phyloP scores from a whole-genome alignment of 1,139 yeast species.

The Candida sanyaensis region DNA sequence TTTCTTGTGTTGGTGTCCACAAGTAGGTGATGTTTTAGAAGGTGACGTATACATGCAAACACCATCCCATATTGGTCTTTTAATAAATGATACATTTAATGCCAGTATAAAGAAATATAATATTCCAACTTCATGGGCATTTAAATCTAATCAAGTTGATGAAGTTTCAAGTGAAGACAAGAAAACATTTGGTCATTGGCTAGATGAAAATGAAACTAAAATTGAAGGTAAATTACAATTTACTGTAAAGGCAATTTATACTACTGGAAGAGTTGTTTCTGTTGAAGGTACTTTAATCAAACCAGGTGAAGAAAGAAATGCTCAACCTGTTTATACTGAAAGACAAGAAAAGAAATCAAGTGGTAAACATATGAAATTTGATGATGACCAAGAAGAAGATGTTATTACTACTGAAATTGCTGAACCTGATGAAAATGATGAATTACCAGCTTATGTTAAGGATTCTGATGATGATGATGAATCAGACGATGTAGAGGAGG shows the following conservation, averaged over 20 bases:
- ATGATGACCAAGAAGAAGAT: conserved; percentile 32
- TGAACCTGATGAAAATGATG: conserved; percentile 27
- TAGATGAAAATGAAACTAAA: conserved; percentile 67
- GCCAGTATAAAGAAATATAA: conserved; percentile 85
- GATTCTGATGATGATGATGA: conserved; percentile 22
- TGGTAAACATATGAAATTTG: conserved; percentile 46
- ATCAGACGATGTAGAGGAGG: conserved; percentile 19
- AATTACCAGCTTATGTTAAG: conserved; percentile 20
- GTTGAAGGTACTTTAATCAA: conserved; percentile 79
- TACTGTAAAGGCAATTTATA: conserved; percentile 69
- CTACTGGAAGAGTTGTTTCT: conserved; percentile 80
- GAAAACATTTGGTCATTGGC: conserved; percentile 82
- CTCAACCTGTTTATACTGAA: conserved; percentile 50
- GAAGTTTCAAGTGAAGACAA: conserved; percentile 34
- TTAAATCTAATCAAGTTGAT: conserved; percentile 75
- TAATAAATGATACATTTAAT: conserved; percentile 91
- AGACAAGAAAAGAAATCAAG: conserved; percentile 3
- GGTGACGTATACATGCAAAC: conserved; percentile 92
- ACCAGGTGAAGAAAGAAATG: conserved; percentile 60
- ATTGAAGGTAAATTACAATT: conserved; percentile 82
- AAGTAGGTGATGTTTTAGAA: conserved; percentile 77
- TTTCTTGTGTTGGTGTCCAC: conserved; percentile 86
- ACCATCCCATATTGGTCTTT: conserved; percentile 90
- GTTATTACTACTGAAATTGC: conserved; percentile 24
- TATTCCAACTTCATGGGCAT: conserved; percentile 83